These are phyloP conservation scores for Helianthus tuberosus DNA, from an alignment of 129 eudicot genomes.

Conservation along the genomic window DNA sequence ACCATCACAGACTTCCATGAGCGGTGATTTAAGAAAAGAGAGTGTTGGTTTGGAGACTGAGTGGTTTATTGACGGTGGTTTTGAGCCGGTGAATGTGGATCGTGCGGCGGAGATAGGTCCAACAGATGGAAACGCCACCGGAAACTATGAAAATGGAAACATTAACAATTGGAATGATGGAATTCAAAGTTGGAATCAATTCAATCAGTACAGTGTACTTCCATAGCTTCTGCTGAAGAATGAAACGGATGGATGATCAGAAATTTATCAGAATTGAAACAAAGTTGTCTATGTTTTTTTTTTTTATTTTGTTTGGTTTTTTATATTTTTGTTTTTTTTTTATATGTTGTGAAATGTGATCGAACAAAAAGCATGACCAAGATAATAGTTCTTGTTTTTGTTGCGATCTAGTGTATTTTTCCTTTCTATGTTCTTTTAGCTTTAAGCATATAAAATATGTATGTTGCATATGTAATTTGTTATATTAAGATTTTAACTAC, in stretches of 20 bases:
- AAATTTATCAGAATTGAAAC: constrained; percentile 9
- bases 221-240: constrained; percentile 35
- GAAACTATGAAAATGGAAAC: constrained; percentile 40
- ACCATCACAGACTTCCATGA: constrained; percentile 12
- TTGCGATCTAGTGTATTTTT: constrained; percentile 2
- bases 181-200: constrained; percentile 55
- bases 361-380: constrained; percentile 19
- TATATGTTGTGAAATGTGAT: constrained; percentile 11
- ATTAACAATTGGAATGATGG: constrained; percentile 41
- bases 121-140: constrained; percentile 11
- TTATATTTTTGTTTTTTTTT: not conserved
- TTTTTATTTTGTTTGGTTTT: not conserved
- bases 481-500: not conserved
- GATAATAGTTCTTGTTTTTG: not conserved
- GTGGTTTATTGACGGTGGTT: constrained; percentile 55
- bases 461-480: not conserved
- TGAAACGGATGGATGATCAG: constrained; percentile 9
- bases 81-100: constrained; percentile 38
- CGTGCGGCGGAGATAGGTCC: constrained; percentile 17
- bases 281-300: constrained; percentile 8
- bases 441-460: not conserved
- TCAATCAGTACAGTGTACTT: constrained; percentile 46
- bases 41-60: constrained; percentile 40
- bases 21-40: constrained; percentile 35
- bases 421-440: not conserved